Conservation (phyloP, 2,329 filamentous ascomycete species). For the Nemania serpens region DNA sequence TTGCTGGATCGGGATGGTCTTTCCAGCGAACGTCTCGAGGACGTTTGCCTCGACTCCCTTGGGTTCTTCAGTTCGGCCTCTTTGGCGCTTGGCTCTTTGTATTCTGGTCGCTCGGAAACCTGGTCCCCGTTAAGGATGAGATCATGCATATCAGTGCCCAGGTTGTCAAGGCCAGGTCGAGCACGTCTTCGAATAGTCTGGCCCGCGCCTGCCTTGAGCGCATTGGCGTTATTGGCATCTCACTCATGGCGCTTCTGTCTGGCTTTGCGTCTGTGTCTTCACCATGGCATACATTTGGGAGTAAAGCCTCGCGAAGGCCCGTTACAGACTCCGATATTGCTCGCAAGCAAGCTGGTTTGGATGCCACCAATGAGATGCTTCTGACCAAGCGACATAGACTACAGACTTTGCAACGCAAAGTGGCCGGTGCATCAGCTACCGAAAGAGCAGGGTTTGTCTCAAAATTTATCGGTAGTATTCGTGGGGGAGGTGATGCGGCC, state of each 20-base stretch:
- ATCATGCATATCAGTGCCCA: constrained; percentile 48
- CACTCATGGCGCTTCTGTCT: constrained; percentile 84
- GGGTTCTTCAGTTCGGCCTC: constrained; percentile 64
- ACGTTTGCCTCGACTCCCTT: constrained; percentile 62
- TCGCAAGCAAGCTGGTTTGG: constrained; percentile 77
- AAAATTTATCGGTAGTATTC: constrained; percentile 73
- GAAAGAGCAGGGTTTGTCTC: constrained; percentile 67
- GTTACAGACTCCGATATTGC: constrained; percentile 76
- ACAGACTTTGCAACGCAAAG: constrained; percentile 70
- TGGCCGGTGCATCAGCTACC: constrained; percentile 45
- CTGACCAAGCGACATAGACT: constrained; percentile 74
- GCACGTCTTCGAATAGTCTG: constrained; percentile 46
- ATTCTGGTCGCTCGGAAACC: constrained; percentile 77
- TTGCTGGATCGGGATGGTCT: constrained; percentile 62
- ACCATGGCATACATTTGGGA: constrained; percentile 81
- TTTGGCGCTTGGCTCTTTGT: constrained; percentile 71
- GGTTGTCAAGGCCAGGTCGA: constrained; percentile 48
- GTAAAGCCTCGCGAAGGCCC: constrained; percentile 59
- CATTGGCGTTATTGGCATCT: constrained; percentile 83
- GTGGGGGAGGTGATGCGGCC: constrained; percentile 63
- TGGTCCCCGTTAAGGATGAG: constrained; percentile 55
- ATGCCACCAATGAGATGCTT: constrained; percentile 81
- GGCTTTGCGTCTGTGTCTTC: constrained; percentile 89
- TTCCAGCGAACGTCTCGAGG: constrained; percentile 64
- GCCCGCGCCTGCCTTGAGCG: constrained; percentile 65